Conservation (phyloP, 148 eudicot species). For the Gaultheria prostrata region DNA sequence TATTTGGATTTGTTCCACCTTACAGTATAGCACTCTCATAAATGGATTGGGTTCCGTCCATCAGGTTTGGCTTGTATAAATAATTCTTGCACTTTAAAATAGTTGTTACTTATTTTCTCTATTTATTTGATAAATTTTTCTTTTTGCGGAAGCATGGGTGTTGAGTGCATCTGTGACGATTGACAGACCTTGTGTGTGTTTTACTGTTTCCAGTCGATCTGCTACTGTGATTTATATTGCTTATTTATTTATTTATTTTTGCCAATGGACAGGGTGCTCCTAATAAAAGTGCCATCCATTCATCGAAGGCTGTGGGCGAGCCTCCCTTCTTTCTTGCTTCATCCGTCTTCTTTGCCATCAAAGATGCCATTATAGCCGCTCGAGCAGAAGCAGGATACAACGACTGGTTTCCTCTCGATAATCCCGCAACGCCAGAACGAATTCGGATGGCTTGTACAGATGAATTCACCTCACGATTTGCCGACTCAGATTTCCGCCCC, state of each 20-base stretch:
- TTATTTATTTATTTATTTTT: neutral
- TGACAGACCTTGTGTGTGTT: neutral
- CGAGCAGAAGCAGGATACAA: conserved; percentile 63
- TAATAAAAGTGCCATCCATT: conserved; percentile 84
- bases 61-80: neutral
- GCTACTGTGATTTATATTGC: neutral
- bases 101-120: neutral
- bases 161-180: neutral
- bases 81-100: neutral
- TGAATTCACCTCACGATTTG: conserved; percentile 51
- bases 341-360: conserved; percentile 80
- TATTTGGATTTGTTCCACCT: neutral
- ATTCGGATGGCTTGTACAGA: conserved; percentile 90
- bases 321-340: conserved; percentile 98
- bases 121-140: neutral
- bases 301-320: conserved; percentile 96
- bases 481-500: conserved; percentile 55
- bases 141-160: neutral
- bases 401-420: conserved; percentile 95
- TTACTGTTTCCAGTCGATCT: neutral
- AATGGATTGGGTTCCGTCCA: neutral
- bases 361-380: conserved; percentile 84
- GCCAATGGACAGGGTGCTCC: conserved; percentile 62
- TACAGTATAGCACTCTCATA: neutral
- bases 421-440: conserved; percentile 95